Evolutionary conservation across 495 filamentous ascomycete genomes (phyloP).

Genomic region (Penicillium antarcticum): DNA sequence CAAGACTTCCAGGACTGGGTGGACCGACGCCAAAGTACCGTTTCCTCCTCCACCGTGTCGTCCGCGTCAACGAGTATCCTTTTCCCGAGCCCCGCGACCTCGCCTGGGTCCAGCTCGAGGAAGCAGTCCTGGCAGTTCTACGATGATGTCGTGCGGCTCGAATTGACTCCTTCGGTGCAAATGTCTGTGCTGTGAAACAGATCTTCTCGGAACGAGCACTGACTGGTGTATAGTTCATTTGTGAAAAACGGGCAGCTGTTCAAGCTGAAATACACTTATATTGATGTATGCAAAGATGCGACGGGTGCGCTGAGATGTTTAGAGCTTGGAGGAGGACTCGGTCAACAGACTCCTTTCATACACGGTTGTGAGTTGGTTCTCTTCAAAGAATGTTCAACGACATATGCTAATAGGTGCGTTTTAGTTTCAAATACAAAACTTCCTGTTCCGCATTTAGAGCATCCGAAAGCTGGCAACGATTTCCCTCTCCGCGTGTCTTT

Average conservation of each 20-base stretch:
- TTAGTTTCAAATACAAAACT: slow-evolving; percentile 40
- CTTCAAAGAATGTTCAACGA: no score
- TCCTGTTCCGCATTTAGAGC: slow-evolving; percentile 45
- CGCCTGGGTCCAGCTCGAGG: slow-evolving; percentile 31
- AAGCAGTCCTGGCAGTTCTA: slow-evolving; percentile 32
- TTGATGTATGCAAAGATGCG: slow-evolving; percentile 42
- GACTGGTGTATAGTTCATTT: slow-evolving; percentile 30
- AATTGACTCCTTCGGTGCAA: slow-evolving; percentile 37
- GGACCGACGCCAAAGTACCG: slow-evolving; percentile 34
- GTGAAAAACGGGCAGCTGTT: slow-evolving; percentile 37
- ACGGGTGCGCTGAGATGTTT: slow-evolving; percentile 37
- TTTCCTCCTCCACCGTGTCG: slow-evolving; percentile 40
- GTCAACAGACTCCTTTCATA: slow-evolving; percentile 39
- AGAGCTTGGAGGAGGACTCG: slow-evolving; percentile 38
- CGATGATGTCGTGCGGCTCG: slow-evolving; percentile 36
- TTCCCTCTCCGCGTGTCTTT: slow-evolving; percentile 40
- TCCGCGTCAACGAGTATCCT: slow-evolving; percentile 37
- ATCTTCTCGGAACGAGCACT: neutral
- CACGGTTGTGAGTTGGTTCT: slow-evolving; percentile 36
- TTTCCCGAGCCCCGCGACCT: slow-evolving; percentile 30
- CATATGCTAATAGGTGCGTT: neutral
- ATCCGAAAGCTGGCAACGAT: slow-evolving; percentile 36
- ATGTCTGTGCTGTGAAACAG: slow-evolving; percentile 24
- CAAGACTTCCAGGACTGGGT: slow-evolving; percentile 37
- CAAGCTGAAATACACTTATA: slow-evolving; percentile 40